These are phyloP conservation scores for Jamesozyma jinghongensis DNA, from an alignment of 805 yeast genomes.

Conservation along the genomic window DNA sequence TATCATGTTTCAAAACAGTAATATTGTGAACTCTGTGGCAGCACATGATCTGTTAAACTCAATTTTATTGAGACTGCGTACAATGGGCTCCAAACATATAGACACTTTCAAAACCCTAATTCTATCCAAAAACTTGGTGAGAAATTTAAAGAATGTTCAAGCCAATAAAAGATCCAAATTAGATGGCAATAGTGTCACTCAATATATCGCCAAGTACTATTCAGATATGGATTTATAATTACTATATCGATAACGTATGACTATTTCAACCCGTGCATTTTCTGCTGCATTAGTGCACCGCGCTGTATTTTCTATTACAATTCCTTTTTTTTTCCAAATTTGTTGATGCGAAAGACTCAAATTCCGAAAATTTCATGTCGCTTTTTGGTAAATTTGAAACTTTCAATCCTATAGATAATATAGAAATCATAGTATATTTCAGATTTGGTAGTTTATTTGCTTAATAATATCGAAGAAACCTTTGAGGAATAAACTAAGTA, in stretches of 20 bases:
- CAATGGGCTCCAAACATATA: slow-evolving; percentile 10
- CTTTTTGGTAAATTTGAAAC: too few relatives aligned
- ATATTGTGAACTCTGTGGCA: slow-evolving; percentile 10
- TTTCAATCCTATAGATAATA: too few relatives aligned
- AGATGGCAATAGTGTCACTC: slow-evolving; percentile 17
- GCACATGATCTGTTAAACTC: slow-evolving; percentile 20
- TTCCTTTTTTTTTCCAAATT: too few relatives aligned
- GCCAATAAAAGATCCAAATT: slow-evolving; percentile 8
- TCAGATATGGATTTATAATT: too few relatives aligned
- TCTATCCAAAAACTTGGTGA: neutral
- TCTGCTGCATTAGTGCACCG: too few relatives aligned
- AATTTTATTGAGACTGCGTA: slow-evolving; percentile 16
- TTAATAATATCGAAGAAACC: neutral
- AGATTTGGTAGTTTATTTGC: neutral
- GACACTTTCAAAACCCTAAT: neutral
- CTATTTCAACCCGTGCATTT: too few relatives aligned
- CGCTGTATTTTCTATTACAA: too few relatives aligned
- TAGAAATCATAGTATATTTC: too few relatives aligned
- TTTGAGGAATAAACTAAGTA: neutral
- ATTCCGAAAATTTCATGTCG: too few relatives aligned
- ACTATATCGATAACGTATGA: too few relatives aligned
- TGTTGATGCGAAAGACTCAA: too few relatives aligned
- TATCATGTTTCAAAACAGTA: slow-evolving; percentile 23
- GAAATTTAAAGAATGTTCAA: neutral
- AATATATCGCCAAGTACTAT: slow-evolving; percentile 21